Conservation (phyloP, 2,329 filamentous ascomycete genomes). For the Aureobasidium sp. region DNA sequence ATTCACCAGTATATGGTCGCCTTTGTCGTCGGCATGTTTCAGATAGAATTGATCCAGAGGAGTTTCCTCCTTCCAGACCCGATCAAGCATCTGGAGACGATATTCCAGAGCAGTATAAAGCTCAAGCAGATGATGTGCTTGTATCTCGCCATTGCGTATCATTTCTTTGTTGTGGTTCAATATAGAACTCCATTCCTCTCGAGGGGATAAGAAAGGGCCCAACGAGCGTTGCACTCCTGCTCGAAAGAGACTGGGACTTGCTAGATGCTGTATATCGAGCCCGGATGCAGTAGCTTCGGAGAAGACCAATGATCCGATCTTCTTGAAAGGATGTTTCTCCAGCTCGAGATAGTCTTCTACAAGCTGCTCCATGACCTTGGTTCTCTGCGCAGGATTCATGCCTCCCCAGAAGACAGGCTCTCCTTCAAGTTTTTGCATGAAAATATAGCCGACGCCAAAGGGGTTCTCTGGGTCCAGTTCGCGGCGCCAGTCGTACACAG, state of each 20-base stretch:
- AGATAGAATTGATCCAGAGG: constrained; percentile 28
- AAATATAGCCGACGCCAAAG: not conserved
- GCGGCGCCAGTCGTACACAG: not conserved
- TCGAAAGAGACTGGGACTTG: not conserved
- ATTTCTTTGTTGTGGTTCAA: constrained; percentile 1
- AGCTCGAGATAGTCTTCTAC: not conserved
- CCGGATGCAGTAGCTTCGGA: not conserved
- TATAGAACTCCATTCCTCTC: not conserved
- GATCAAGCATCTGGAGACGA: too few species aligned
- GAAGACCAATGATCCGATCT: not conserved
- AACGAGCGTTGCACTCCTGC: not conserved
- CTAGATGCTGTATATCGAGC: too few species aligned
- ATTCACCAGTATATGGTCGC: constrained; percentile 44
- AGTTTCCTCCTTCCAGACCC: too few species aligned
- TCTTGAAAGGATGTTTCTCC: not conserved
- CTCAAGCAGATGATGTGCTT: not conserved
- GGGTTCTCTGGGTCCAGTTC: not conserved
- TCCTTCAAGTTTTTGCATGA: constrained; percentile 9
- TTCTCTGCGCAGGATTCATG: not conserved
- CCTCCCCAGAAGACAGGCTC: not conserved
- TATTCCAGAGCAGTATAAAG: too few species aligned
- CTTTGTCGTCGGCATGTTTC: constrained; percentile 31
- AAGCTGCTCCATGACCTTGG: not conserved
- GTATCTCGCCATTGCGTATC: constrained; percentile 6
- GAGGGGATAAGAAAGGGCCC: not conserved